These are phyloP conservation scores for Lactarius deliciosus DNA, from an alignment of 768 basidiomycete genomes.

Conservation along the genomic window DNA sequence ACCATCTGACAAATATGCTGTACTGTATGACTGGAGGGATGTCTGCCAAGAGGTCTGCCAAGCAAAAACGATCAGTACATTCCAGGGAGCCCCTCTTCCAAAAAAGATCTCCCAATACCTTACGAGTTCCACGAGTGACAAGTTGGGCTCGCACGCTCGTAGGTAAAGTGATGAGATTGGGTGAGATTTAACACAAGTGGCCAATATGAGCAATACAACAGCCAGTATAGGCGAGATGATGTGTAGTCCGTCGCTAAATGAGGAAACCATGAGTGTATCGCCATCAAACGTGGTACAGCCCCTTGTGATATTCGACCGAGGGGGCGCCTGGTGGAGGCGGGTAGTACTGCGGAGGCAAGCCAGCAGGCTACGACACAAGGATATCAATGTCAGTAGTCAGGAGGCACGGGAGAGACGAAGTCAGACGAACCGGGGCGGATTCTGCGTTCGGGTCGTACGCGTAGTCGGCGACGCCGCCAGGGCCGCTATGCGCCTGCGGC, in stretches of 20 bases:
- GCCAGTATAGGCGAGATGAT: too few relatives aligned
- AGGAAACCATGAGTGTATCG: too few relatives aligned
- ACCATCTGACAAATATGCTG: too few relatives aligned
- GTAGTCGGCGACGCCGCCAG: not conserved
- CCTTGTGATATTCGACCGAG: too few relatives aligned
- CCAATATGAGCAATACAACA: too few relatives aligned
- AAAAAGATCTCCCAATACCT: too few relatives aligned
- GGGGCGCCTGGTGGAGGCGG: slow-evolving; percentile 7
- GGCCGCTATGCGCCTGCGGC: not conserved
- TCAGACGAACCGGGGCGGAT: slow-evolving; percentile 11
- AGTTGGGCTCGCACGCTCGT: not conserved
- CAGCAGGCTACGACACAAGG: not conserved
- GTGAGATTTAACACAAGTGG: not conserved
- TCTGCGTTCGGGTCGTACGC: slow-evolving; percentile 5
- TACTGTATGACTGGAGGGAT: too few relatives aligned
- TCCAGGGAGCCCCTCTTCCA: too few relatives aligned
- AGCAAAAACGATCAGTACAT: too few relatives aligned
- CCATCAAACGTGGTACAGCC: not conserved
- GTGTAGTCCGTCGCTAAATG: too few relatives aligned
- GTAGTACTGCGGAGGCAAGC: slow-evolving; percentile 11
- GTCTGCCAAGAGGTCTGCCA: too few relatives aligned
- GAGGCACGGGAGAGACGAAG: not conserved
- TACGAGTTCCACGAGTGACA: too few relatives aligned
- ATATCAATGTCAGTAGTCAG: not conserved
- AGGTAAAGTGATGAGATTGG: not conserved